Percentiles rank a stretch among this genome's conserved stretches.
Evolutionary conservation across 352 stramenopile genomes (phyloP).

Genomic region (Salisapilia sapeloensis): DNA sequence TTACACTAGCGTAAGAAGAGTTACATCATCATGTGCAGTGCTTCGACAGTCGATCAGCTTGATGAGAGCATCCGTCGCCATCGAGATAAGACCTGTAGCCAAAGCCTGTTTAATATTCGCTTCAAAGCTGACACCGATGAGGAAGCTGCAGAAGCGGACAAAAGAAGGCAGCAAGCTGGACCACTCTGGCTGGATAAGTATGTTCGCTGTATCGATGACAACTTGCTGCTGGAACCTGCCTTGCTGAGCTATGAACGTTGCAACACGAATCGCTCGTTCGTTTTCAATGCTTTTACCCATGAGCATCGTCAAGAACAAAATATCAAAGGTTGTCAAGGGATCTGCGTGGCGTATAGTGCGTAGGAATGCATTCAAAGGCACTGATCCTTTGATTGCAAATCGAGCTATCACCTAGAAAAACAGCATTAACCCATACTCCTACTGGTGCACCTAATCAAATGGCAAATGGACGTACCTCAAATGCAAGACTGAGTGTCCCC

Average conservation of each 20-base stretch:
- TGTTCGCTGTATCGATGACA: conserved; percentile 10
- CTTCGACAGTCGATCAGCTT: conserved; percentile 16
- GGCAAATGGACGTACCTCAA: conserved; percentile 34
- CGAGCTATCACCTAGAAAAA: conserved; percentile 27
- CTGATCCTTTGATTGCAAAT: conserved; percentile 28
- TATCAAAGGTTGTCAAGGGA: conserved; percentile 28
- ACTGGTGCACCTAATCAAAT: background rate
- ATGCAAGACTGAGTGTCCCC: conserved; percentile 26
- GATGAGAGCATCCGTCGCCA: conserved; percentile 16
- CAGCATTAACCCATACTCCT: background rate
- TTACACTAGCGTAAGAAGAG: no score
- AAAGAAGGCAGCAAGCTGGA: conserved; percentile 17
- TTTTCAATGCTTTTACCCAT: conserved; percentile 50
- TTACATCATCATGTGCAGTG: conserved; percentile 15
- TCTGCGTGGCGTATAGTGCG: conserved; percentile 24
- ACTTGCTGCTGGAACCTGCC: conserved; percentile 13
- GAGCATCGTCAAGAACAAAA: conserved; percentile 38
- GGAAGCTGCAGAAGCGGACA: conserved; percentile 32
- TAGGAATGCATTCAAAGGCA: conserved; percentile 24
- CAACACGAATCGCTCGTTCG: conserved; percentile 26
- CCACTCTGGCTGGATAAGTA: conserved; percentile 26
- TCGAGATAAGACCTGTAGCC: conserved; percentile 19
- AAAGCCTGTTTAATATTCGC: conserved; percentile 9
- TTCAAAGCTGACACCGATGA: conserved; percentile 27
- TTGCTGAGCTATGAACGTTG: conserved; percentile 17